Conservation (phyloP, 1,284 basidiomycete species). For the Calocybe gambosa region DNA sequence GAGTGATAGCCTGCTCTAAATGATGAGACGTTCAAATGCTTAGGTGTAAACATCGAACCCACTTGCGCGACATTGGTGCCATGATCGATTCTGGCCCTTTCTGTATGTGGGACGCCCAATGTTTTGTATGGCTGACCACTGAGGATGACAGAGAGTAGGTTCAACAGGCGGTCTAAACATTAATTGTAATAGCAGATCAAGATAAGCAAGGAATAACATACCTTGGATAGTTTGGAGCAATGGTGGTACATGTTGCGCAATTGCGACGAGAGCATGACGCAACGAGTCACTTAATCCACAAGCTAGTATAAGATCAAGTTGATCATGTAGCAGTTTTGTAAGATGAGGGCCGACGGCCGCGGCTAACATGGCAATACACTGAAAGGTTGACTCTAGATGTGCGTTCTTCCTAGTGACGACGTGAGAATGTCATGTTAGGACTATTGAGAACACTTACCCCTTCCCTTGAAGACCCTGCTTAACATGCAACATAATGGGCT, state of each 20-base stretch:
- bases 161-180: conserved; percentile 73
- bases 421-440: not conserved
- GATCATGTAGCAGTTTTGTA: conserved; percentile 93
- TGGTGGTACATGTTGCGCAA: conserved; percentile 87
- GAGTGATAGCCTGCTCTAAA: conserved; percentile 31
- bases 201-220: conserved; percentile 23
- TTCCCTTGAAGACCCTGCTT: conserved; percentile 83
- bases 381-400: conserved; percentile 91
- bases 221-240: conserved; percentile 92
- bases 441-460: conserved; percentile 49
- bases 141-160: conserved; percentile 75
- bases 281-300: conserved; percentile 91
- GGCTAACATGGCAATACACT: conserved; percentile 96
- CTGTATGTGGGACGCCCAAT: conserved; percentile 71
- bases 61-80: conserved; percentile 60
- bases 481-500: conserved; percentile 87
- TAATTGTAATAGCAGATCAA: not conserved
- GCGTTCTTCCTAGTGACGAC: conserved; percentile 81
- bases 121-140: conserved; percentile 82
- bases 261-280: conserved; percentile 79
- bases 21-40: not conserved
- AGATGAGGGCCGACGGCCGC: conserved; percentile 94
- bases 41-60: conserved; percentile 10
- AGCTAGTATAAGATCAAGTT: conserved; percentile 95
- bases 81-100: conserved; percentile 42